Evolutionary conservation across 345 rosid genomes (phyloP), one percentile per base, ranked within the genome.

Genomic region (Leavenworthia alabamica): DNA sequence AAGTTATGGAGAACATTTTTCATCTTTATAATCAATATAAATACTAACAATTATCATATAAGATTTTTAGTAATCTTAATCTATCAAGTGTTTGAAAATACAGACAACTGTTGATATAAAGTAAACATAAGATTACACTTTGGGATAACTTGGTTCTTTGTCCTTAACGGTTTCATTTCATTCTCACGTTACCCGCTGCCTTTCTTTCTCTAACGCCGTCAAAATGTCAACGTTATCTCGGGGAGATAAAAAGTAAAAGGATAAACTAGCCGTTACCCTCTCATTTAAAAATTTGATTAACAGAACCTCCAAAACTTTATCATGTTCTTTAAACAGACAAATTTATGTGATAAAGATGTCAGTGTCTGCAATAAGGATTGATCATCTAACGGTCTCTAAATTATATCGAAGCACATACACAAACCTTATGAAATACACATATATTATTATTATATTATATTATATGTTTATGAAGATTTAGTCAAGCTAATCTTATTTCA

Each of bases 151-250:
- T 20, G 55, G 60, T 56, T 49, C 14, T 62, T 70, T 59, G 56
- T 32, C 57, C 41, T 56, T 71, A 80, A 76, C 79, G 81, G 84
- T 80, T 60, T n/a, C n/a, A n/a, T n/a, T n/a, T n/a, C n/a, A n/a
- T n/a, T n/a, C 11, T 46, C 75, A 47, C 53, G 70, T 71, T 64
- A 50, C 39, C 13, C 54, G 60, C 65, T 61, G 55, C 47, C 52
- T 33, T 12, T 53, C 14, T 57, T 33, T 41, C 13, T 22, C 51
- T 64, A 14, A 56, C 71, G 56, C 66, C 75, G 71, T 57, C 7
- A 53, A 6, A 56, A 35, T 1, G 3, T 50, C 39, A 51, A 37
- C 52, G 53, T 70, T 56, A 27, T 48, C 8, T 20, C 43, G 44
- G 26, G 27, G 5, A 1, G 2, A 26, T 39, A 5, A 24, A 7